Base-by-base conservation (phyloP, 1,139 yeast genomes). In the Hyphopichia burtonii region DNA sequence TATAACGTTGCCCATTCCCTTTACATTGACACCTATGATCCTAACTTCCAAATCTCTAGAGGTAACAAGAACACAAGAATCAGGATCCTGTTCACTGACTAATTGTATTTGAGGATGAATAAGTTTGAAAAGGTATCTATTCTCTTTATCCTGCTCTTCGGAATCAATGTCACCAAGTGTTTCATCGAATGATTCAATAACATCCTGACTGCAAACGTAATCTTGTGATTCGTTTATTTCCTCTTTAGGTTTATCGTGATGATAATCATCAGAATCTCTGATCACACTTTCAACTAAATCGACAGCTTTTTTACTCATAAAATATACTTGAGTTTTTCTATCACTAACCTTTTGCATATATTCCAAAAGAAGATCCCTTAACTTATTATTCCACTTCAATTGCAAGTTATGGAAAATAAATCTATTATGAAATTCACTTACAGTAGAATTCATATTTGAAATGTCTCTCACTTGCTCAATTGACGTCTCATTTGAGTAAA, bases 401-500 rank as follows among this genome's bases (percentile, higher is more conserved):
- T 82, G 80, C 59, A 90, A 74, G 50, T 86, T 83, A 54, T 90
- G 95, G 27, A 91, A 71, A 46, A 86, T 82, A 56, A 86, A 91
- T 41, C 94, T 69, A 56, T 93, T 91, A 49, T 82, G 84, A 64
- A 82, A 89, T 14, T 54, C 61, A 34, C 64, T 59, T 3, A 61
- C 64, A 2, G 58, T 50, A 11, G 55, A 53, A 27, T 69, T 56
- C 34, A 63, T 50, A 10, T 59, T 55, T 3, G 68, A 58, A 7
- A 64, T 63, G 32, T 56, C 56, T 40, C 63, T 59, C 53, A 68
- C 61, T 5, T 67, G 68, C 45, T 56, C 54, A 45, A 44, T 44
- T 0, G 67, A 58, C 31, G 46, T 48, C 48, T 55, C 71, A 46
- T 54, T 59, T 1, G 66, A 58, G 51, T 52, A 67, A 0, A 62